Conservation (phyloP, 1,284 basidiomycete species). For the Ganoderma multipileum region DNA sequence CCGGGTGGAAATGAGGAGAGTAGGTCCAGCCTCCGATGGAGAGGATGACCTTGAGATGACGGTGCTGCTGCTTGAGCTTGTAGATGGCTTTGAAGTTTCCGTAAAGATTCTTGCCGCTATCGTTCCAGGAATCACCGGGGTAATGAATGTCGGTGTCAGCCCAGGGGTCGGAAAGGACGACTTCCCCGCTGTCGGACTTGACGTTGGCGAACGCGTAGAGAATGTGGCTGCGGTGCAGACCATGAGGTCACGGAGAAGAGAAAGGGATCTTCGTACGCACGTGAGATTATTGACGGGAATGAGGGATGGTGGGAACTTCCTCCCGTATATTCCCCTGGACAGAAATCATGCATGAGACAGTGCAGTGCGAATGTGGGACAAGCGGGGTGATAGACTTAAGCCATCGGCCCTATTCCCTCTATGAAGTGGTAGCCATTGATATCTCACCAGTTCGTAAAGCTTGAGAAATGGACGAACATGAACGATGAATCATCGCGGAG, state of each 20-base stretch:
- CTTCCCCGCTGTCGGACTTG: slow-evolving; percentile 82
- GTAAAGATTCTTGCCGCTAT: slow-evolving; percentile 84
- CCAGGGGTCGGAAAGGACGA: slow-evolving; percentile 91
- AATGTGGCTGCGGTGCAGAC: slow-evolving; percentile 61
- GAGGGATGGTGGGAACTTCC: slow-evolving; percentile 83
- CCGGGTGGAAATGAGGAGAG: slow-evolving; percentile 79
- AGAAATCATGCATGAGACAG: slow-evolving; percentile 22
- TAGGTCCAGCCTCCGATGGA: slow-evolving; percentile 95
- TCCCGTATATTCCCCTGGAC: slow-evolving; percentile 91
- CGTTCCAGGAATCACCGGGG: slow-evolving; percentile 90
- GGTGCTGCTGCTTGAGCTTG: slow-evolving; percentile 85
- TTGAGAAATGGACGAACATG: slow-evolving; percentile 37
- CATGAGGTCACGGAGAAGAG: slow-evolving; percentile 10
- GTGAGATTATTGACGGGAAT: slow-evolving; percentile 88
- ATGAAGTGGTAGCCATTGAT: background rate
- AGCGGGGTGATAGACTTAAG: background rate
- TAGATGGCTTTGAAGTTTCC: slow-evolving; percentile 96
- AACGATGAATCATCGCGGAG: slow-evolving; percentile 9
- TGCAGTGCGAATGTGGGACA: background rate
- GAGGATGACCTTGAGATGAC: slow-evolving; percentile 86
- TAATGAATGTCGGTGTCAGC: slow-evolving; percentile 92
- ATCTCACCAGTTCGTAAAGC: slow-evolving; percentile 78
- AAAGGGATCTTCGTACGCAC: slow-evolving; percentile 52
- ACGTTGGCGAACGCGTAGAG: slow-evolving; percentile 93
- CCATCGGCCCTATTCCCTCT: background rate